phyloP scores from a whole-genome alignment of 495 filamentous ascomycete genomes.

The Daldinia bambusicola region DNA sequence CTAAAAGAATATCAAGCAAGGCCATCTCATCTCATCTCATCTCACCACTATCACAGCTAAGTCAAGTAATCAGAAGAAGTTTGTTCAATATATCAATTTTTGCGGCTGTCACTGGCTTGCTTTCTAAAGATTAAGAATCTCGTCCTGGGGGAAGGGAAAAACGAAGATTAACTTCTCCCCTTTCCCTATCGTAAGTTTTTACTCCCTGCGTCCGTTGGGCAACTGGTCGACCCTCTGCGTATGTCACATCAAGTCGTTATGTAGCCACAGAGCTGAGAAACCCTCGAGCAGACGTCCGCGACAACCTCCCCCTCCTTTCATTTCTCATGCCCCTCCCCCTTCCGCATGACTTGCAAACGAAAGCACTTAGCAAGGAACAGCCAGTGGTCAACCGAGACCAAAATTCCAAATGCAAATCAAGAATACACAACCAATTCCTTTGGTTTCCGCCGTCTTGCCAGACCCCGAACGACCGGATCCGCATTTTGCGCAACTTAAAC shows the following conservation, averaged over 20 bases:
- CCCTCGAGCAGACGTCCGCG: background rate
- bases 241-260: background rate
- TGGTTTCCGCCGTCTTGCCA: conserved; percentile 27
- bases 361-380: conserved; percentile 21
- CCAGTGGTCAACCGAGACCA: conserved; percentile 36
- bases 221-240: background rate
- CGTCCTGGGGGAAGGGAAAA: conserved; percentile 18
- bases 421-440: conserved; percentile 39
- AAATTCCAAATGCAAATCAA: conserved; percentile 41
- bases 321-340: background rate
- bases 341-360: conserved; percentile 1
- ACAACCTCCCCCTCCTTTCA: background rate
- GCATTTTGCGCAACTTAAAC: conserved; percentile 11
- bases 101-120: conserved; percentile 34
- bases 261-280: conserved; percentile 1
- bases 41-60: background rate
- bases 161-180: background rate
- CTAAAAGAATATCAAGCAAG: too few relatives aligned
- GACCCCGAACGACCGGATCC: conserved; percentile 18
- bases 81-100: conserved; percentile 36
- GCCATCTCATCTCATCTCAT: too few relatives aligned
- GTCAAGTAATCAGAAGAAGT: background rate
- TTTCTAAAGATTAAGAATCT: conserved; percentile 32
- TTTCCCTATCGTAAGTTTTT: conserved; percentile 1
- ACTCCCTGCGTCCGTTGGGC: background rate